A percentile compares a stretch with the other conserved stretches of the same genome.
Conservation (phyloP, 2,329 filamentous ascomycete genomes). For the Teratosphaeria destructans region DNA sequence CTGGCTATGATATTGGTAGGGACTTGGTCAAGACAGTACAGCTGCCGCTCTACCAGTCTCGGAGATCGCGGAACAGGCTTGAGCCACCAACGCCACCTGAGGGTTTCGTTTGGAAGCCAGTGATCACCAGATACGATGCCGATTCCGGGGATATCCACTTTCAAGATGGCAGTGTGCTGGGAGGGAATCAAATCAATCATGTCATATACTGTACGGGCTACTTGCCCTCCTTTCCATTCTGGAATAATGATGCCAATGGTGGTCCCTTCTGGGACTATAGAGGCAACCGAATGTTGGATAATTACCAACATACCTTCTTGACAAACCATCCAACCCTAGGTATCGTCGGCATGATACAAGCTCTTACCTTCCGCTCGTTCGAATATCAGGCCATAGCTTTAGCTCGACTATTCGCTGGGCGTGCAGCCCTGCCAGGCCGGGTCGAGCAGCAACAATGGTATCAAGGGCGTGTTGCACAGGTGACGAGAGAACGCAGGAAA, state of each 20-base stretch:
- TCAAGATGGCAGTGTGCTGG: not conserved
- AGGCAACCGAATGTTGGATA: not conserved
- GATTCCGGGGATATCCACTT: not conserved
- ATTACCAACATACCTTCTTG: not conserved
- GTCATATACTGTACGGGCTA: not conserved
- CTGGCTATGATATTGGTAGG: constrained; percentile 23
- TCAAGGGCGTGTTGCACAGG: constrained; percentile 24
- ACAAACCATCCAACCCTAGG: constrained; percentile 39
- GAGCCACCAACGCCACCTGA: constrained; percentile 39
- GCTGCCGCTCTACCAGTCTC: constrained; percentile 43
- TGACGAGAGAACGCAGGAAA: constrained; percentile 25
- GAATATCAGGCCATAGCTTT: constrained; percentile 48
- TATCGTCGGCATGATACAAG: constrained; percentile 43
- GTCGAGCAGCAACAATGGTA: constrained; percentile 32
- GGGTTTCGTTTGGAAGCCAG: constrained; percentile 45
- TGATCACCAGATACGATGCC: constrained; percentile 27
- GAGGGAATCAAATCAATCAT: not conserved
- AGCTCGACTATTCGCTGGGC: constrained; percentile 38
- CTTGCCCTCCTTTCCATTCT: not conserved
- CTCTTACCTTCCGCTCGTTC: constrained; percentile 44
- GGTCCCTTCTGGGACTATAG: not conserved
- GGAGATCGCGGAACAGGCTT: constrained; percentile 40
- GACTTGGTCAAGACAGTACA: constrained; percentile 11
- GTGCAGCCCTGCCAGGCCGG: constrained; percentile 26
- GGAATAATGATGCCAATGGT: not conserved